Base-by-base conservation (phyloP, 2,329 filamentous ascomycete species). In the Colletotrichum coccodes region DNA sequence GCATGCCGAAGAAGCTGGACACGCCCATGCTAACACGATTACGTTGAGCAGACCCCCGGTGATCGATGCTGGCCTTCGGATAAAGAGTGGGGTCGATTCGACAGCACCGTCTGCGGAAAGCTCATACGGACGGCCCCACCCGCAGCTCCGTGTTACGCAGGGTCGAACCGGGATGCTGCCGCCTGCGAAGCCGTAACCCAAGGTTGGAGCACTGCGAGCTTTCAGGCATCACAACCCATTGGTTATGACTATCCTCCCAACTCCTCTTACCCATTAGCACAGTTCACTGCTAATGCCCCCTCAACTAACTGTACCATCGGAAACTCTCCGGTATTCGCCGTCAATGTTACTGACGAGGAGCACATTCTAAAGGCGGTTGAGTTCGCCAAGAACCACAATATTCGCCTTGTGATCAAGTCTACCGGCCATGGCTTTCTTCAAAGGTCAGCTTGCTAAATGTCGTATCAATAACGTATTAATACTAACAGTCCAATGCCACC, bases 1-100 rank as follows among this genome's bases (percentile, higher is more conserved):
- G n/a, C 16, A 28, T 26, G 16, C 9, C 21, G 4, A 14, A 11
- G 30, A 3, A 26, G n/a, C 4, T n/a, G 32, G 7, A 4, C 21
- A 38, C 30, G 12, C 11, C 28, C 23, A 30, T 49, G 34, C 44
- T 50, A 8, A 52, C 32, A 18, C 40, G 9, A 21, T 8, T 23
- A 18, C 18, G 4, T 21, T 23, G 21, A 30, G 23, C 34, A 64
- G 62, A 60, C 53, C 11, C 62, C 54, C 34, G 30, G n/a, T 21
- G 85, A 89, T 60, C 28, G 72, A 0, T 86, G 83, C 73, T 90
- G 88, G 87, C 87, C 87, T 0, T 78, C 79, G 0, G 34, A 69
- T 3, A 58, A 71, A 8, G 74, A 76, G n/a, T 90, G 87, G 87
- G 72, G 75, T 11, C 58, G 72, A 0, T 80, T 90, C 67, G 90